Conservation (phyloP, 2,329 filamentous ascomycete species). For the Paramyrothecium sp. region DNA sequence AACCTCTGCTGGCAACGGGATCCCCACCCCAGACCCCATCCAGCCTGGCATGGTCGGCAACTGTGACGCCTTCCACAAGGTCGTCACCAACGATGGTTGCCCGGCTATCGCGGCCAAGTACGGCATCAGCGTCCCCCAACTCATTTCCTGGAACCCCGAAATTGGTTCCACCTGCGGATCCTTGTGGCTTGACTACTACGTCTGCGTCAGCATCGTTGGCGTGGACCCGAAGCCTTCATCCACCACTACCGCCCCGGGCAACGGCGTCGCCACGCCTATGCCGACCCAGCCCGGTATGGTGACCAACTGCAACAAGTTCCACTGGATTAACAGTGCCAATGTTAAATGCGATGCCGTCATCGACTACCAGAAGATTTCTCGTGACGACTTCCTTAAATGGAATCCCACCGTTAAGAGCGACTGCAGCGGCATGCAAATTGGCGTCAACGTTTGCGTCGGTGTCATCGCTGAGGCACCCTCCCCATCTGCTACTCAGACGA, state of each 20-base stretch:
- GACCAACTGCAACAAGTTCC: conserved; percentile 11
- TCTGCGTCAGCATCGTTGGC: conserved; percentile 9
- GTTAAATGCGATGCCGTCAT: neutral
- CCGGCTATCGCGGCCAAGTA: conserved; percentile 16
- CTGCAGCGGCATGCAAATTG: conserved; percentile 7
- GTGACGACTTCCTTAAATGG: neutral
- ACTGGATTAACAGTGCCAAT: neutral
- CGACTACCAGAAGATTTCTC: neutral
- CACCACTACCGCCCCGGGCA: neutral
- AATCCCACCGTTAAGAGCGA: conserved; percentile 6
- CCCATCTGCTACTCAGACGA: neutral
- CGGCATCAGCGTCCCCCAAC: conserved; percentile 17
- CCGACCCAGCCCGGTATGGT: conserved; percentile 9
- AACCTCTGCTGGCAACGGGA: conserved; percentile 9
- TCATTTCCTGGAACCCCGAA: conserved; percentile 17
- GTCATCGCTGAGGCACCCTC: too few relatives aligned
- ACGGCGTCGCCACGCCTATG: conserved; percentile 8
- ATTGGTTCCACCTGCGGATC: conserved; percentile 9
- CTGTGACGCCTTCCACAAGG: conserved; percentile 24
- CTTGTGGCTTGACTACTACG: conserved; percentile 9
- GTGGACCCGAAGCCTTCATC: neutral
- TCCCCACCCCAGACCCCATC: conserved; percentile 23
- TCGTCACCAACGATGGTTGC: conserved; percentile 19
- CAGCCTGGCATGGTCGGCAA: conserved; percentile 24
- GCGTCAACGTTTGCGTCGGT: conserved; percentile 8